These are phyloP conservation scores for Pochonia chlamydosporia DNA, from an alignment of 2,329 filamentous ascomycete species.

Conservation along the genomic window DNA sequence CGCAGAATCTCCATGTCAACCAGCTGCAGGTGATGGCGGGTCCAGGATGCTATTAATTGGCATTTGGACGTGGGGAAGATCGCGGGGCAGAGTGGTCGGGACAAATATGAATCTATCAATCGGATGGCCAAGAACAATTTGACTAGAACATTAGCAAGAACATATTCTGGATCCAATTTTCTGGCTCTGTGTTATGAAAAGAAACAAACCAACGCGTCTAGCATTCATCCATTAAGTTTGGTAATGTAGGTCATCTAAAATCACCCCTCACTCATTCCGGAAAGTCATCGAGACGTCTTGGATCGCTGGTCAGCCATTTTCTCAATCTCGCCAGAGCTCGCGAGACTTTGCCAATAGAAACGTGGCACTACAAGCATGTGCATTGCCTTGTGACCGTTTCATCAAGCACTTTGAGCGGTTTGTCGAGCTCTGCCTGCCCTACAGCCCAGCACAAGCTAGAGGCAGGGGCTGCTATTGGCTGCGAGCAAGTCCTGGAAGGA, in stretches of 20 bases:
- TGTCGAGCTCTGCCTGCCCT: constrained; percentile 14
- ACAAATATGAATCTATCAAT: too few species aligned
- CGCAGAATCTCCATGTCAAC: background rate
- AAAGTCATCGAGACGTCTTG: too few species aligned
- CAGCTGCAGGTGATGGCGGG: background rate
- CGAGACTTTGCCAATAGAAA: constrained; percentile 1
- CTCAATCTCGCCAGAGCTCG: background rate
- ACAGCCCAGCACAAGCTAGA: constrained; percentile 17
- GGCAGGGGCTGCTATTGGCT: constrained; percentile 21
- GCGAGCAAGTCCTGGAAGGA: background rate
- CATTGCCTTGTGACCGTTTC: background rate
- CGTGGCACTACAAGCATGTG: constrained; percentile 1
- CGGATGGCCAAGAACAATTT: too few species aligned
- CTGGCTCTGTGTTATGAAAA: too few species aligned
- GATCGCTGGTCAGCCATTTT: background rate
- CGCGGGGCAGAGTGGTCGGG: too few species aligned
- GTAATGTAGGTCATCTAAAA: too few species aligned
- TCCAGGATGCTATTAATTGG: background rate
- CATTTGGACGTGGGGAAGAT: background rate
- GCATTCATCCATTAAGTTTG: too few species aligned
- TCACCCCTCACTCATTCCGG: too few species aligned
- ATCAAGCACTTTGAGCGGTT: background rate
- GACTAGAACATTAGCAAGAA: too few species aligned
- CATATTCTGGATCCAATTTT: too few species aligned
- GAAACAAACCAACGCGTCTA: too few species aligned